Conservation (phyloP, 75 land plant species). For the Cryptomeria japonica region DNA sequence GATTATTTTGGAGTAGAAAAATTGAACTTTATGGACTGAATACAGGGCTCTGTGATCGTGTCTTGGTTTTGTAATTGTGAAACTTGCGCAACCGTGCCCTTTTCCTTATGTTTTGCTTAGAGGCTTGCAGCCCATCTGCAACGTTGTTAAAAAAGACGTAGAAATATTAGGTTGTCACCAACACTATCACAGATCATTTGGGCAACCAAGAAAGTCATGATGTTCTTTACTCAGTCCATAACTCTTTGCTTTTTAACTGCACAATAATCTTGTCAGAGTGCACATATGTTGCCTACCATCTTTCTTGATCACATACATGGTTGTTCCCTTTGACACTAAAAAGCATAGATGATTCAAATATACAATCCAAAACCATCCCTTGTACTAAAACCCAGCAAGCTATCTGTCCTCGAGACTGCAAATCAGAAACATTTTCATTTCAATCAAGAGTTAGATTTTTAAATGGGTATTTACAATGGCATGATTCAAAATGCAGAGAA, state of each 20-base stretch:
- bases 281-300: constrained; percentile 51
- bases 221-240: constrained; percentile 48
- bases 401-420: not conserved
- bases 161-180: too few relatives aligned
- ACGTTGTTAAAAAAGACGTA: too few relatives aligned
- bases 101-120: too few relatives aligned
- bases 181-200: too few relatives aligned
- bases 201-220: constrained; percentile 45
- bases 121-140: too few relatives aligned
- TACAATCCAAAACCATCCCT: not conserved
- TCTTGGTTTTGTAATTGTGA: constrained; percentile 14
- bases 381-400: not conserved
- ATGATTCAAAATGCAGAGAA: not conserved
- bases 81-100: constrained; percentile 39
- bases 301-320: constrained; percentile 55
- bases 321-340: not conserved
- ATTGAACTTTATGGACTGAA: constrained; percentile 51
- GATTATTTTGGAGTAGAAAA: constrained; percentile 55
- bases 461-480: not conserved
- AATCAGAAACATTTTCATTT: not conserved
- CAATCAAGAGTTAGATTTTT: not conserved
- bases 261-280: constrained; percentile 61
- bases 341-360: not conserved
- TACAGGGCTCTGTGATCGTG: constrained; percentile 45
- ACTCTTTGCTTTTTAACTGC: constrained; percentile 55